A percentile compares a stretch with the other conserved stretches of the same genome.
Conservation (phyloP, 345 rosid genomes). For the Balakata baccata region DNA sequence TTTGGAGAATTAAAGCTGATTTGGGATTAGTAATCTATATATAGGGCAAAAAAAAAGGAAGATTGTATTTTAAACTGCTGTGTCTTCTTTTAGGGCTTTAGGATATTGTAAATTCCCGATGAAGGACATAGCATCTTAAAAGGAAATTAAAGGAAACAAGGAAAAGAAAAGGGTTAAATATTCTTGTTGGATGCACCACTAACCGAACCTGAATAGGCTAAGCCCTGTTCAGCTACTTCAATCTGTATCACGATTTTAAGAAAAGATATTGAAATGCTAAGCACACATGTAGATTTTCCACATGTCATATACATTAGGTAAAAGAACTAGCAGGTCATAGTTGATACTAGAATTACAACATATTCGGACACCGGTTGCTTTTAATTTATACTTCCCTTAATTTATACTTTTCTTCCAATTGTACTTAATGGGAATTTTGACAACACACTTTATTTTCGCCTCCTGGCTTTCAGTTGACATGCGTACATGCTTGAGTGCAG, state of each 20-base stretch:
- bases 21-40: background rate
- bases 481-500: conserved; percentile 2
- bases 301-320: background rate
- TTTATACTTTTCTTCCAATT: background rate
- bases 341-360: background rate
- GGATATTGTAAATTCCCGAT: background rate
- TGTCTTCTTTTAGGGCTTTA: background rate
- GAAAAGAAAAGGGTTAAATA: background rate
- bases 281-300: background rate
- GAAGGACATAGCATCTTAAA: background rate
- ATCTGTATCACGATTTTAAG: background rate
- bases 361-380: background rate
- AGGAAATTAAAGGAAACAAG: background rate
- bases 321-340: background rate
- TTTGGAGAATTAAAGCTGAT: background rate
- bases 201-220: background rate
- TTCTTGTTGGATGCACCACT: background rate
- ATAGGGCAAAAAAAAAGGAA: background rate
- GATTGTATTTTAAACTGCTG: background rate
- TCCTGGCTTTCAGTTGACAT: background rate
- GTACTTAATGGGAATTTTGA: background rate
- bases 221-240: background rate
- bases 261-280: background rate
- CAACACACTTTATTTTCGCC: background rate
- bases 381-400: background rate